These are phyloP conservation scores for Peronospora farinosa DNA, from an alignment of 352 stramenopile genomes.

Conservation along the genomic window DNA sequence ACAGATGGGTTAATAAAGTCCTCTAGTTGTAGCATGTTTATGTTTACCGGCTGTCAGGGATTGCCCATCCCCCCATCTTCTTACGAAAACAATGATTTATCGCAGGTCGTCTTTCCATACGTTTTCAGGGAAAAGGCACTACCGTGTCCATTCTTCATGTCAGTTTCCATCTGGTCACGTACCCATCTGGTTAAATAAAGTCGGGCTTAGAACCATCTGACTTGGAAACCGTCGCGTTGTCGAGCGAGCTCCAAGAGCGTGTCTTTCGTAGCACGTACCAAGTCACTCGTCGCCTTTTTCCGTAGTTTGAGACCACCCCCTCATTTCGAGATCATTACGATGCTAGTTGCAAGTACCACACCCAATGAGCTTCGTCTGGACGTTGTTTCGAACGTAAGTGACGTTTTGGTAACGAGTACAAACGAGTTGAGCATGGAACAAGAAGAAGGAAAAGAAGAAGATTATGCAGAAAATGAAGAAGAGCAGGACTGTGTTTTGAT, in stretches of 20 bases:
- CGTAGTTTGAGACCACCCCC: conserved; percentile 17
- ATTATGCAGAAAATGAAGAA: conserved; percentile 9
- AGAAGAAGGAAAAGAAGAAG: conserved; percentile 7
- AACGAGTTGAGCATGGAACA: conserved; percentile 15
- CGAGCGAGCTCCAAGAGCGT: conserved; percentile 1
- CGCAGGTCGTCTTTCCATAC: not conserved
- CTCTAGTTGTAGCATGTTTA: too few species aligned
- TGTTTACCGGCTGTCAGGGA: too few species aligned
- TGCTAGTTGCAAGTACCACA: not conserved
- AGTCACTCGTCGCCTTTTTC: conserved; percentile 10
- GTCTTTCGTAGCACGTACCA: conserved; percentile 1
- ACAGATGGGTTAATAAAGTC: too few species aligned
- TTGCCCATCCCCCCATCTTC: not conserved
- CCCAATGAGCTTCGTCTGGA: conserved; percentile 6
- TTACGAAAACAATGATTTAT: conserved; percentile 1
- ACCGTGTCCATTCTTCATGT: not conserved
- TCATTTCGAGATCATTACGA: not conserved
- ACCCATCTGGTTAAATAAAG: conserved; percentile 4
- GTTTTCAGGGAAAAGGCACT: not conserved
- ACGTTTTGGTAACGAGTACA: conserved; percentile 14
- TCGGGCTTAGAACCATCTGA: not conserved
- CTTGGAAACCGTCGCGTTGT: conserved; percentile 6
- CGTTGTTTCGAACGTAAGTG: conserved; percentile 9
- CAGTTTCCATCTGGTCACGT: not conserved
- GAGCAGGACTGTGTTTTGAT: conserved; percentile 5